Conservation (phyloP, 306 rosid species). For the Fragaria vesca region DNA sequence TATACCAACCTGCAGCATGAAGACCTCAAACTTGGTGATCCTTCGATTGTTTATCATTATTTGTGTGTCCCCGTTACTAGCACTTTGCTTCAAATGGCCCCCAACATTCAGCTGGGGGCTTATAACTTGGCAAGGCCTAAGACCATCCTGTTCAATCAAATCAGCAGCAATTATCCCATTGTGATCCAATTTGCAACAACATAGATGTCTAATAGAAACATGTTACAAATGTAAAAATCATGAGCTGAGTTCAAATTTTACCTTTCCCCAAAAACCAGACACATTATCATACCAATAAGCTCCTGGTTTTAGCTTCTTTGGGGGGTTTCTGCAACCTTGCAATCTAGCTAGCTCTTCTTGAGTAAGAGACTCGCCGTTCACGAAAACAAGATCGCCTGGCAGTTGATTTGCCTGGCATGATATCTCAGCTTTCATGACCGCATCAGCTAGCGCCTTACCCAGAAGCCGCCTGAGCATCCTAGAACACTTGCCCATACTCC, state of each 20-base stretch:
- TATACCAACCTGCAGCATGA: conserved; percentile 52
- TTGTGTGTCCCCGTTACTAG: conserved; percentile 70
- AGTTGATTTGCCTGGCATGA: conserved; percentile 52
- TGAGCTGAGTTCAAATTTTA: conserved; percentile 26
- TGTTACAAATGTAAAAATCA: background rate
- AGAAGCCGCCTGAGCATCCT: conserved; percentile 57
- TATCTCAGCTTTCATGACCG: conserved; percentile 45
- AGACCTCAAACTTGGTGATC: conserved; percentile 56
- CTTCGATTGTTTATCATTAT: conserved; percentile 53
- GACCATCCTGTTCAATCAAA: conserved; percentile 55
- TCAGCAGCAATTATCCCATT: conserved; percentile 16
- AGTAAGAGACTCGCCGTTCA: conserved; percentile 50
- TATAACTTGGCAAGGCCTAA: conserved; percentile 61
- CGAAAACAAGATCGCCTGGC: conserved; percentile 44
- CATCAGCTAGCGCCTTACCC: conserved; percentile 35
- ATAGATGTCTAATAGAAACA: background rate
- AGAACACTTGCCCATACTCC: conserved; percentile 51
- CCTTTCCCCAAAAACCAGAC: conserved; percentile 91
- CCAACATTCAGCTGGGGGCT: conserved; percentile 53
- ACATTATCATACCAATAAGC: conserved; percentile 77
- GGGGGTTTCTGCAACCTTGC: conserved; percentile 51
- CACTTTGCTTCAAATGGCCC: conserved; percentile 39
- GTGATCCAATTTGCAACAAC: conserved; percentile 13
- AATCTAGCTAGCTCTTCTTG: conserved; percentile 43
- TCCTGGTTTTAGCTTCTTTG: conserved; percentile 66